Conservation (phyloP, 768 basidiomycete genomes). For the Dentipellis fragilis region DNA sequence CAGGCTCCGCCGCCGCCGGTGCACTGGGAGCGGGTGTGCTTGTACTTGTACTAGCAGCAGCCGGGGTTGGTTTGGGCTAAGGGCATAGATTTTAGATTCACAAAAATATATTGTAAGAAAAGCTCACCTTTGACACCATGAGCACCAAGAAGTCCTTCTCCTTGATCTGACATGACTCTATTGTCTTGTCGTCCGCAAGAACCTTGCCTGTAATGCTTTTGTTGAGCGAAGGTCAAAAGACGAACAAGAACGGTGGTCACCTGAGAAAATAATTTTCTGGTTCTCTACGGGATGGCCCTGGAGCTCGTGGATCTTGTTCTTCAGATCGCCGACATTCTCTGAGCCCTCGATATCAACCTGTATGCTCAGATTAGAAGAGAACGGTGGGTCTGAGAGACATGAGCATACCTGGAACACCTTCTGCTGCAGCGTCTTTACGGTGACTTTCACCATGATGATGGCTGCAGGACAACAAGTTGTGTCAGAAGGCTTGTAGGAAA, state of each 20-base stretch:
- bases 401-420: conserved; percentile 73
- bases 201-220: conserved; percentile 64
- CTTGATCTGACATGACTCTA: conserved; percentile 85
- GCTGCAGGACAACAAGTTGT: conserved; percentile 11
- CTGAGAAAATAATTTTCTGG: conserved; percentile 95
- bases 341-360: conserved; percentile 70
- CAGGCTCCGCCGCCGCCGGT: conserved; percentile 18
- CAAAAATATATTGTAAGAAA: neutral
- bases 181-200: conserved; percentile 76
- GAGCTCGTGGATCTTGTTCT: conserved; percentile 68
- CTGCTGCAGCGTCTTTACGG: conserved; percentile 90
- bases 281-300: conserved; percentile 65
- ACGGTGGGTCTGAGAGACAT: neutral
- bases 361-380: neutral
- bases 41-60: conserved; percentile 19
- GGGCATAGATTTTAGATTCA: neutral
- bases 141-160: conserved; percentile 99
- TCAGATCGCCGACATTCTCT: conserved; percentile 71
- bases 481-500: neutral
- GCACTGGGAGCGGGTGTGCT: conserved; percentile 20
- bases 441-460: conserved; percentile 67
- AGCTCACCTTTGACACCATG: conserved; percentile 88
- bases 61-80: conserved; percentile 48
- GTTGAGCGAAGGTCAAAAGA: neutral
- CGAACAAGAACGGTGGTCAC: conserved; percentile 30